Evolutionary conservation across 495 filamentous ascomycete genomes (phyloP).

Genomic region (Rhizodiscina lignyota): DNA sequence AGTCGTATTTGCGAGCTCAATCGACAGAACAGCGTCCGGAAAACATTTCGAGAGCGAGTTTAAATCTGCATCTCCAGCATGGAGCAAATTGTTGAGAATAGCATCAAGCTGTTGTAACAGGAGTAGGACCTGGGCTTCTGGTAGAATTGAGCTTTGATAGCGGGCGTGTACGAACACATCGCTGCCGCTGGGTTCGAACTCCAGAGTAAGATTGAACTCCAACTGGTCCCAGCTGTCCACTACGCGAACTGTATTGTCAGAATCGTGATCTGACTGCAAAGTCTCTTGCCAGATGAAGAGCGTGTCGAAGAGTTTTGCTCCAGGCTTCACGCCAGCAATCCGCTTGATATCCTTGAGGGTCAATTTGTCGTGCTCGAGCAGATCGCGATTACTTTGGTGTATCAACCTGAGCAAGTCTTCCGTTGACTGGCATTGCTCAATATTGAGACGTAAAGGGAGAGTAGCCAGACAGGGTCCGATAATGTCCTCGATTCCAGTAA

Average conservation of each 20-base stretch:
- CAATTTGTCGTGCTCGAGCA: conserved; percentile 38
- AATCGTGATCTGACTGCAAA: conserved; percentile 22
- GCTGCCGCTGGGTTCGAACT: conserved; percentile 40
- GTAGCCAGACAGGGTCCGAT: conserved; percentile 57
- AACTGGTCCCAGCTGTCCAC: conserved; percentile 44
- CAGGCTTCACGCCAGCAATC: conserved; percentile 28
- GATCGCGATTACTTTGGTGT: conserved; percentile 41
- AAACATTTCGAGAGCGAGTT: too few relatives aligned
- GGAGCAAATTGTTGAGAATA: conserved; percentile 29
- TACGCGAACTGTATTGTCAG: conserved; percentile 23
- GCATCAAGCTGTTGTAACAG: conserved; percentile 41
- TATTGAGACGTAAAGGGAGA: conserved; percentile 45
- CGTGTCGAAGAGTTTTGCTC: conserved; percentile 43
- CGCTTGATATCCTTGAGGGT: conserved; percentile 52
- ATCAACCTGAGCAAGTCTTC: conserved; percentile 40
- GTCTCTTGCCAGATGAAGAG: conserved; percentile 69
- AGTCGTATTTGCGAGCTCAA: too few relatives aligned
- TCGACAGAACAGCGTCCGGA: too few relatives aligned
- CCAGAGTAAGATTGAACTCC: conserved; percentile 57
- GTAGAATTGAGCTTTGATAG: conserved; percentile 32
- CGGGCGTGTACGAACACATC: conserved; percentile 30
- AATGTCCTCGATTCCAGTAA: conserved; percentile 49
- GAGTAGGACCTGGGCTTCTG: conserved; percentile 29
- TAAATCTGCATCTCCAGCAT: too few relatives aligned
- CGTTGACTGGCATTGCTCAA: conserved; percentile 27